Base-by-base conservation (phyloP, 306 rosid species). In the Echinosophora koreensis region DNA sequence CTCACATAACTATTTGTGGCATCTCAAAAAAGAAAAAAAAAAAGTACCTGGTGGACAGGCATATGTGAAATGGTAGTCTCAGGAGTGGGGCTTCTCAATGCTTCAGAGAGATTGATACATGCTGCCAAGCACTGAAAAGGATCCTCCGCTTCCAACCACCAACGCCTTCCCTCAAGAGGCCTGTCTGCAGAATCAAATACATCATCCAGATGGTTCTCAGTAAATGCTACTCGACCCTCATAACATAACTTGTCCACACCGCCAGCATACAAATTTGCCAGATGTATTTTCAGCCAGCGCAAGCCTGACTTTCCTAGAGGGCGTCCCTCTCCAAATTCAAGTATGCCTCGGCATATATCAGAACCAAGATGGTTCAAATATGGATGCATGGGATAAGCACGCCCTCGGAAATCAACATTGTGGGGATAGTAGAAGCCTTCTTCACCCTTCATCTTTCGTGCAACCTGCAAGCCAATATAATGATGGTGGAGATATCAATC, bases 141-240 rank as follows among this genome's bases (percentile, higher is more conserved):
- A 85, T 90, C 96, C 83, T 90, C 92, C 1, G 96, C 96, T 63
- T 84, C 70, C 84, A 88, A 62, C 96, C 96, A 90, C 96, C 96
- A 90, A 13, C 87, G 89, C 49, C 63, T 81, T 64, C 96, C 96
- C 75, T 90, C 92, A 58, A 90, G 87, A 66, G 96, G 89, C 76
- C 88, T 81, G 75, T 88, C 90, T 2, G 92, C 88, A 0, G 91
- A 84, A 71, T 90, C 91, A 69, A 88, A 86, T 62, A 90, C 83
- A 34, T 81, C 87, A 3, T 86, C 89, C 30, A 90, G 39, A 71
- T 88, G 87, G 71, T 79, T 77, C 77, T 86, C 88, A 4, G 89
- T 70, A 75, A 88, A 90, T 62, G 83, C 71, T 56, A 77, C 9
- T 49, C 96, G 84, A 8, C 76, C 92, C 69, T 90, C 88, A 39